These are phyloP conservation scores for Oxytropis ochrocephala DNA, from an alignment of 306 rosid genomes.

Conservation along the genomic window DNA sequence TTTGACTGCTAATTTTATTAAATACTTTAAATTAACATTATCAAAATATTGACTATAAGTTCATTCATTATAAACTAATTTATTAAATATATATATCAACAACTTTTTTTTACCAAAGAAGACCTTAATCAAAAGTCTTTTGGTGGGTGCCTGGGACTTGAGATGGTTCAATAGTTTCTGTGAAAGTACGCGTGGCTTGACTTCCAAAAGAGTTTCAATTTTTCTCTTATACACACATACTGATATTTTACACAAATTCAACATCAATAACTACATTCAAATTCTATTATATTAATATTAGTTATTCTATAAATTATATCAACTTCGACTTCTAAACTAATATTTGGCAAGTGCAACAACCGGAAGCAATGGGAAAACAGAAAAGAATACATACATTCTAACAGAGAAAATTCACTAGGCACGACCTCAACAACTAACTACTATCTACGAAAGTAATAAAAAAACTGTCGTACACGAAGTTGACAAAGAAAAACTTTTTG, in stretches of 20 bases:
- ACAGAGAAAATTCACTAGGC: background rate
- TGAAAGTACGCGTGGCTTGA: background rate
- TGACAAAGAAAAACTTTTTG: background rate
- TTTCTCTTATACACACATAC: background rate
- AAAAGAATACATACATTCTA: background rate
- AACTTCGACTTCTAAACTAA: background rate
- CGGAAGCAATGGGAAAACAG: background rate
- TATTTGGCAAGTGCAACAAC: constrained; percentile 11
- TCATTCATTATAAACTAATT: too few relatives aligned
- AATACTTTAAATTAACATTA: too few relatives aligned
- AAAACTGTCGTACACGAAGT: background rate
- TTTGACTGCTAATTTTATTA: too few relatives aligned
- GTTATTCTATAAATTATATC: background rate
- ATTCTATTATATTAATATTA: background rate
- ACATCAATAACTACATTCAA: background rate
- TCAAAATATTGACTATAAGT: too few relatives aligned
- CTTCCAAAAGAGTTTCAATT: background rate
- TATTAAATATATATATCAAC: too few relatives aligned
- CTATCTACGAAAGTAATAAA: background rate
- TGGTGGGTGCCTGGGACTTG: too few relatives aligned
- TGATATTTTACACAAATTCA: background rate
- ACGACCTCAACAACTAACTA: constrained; percentile 9
- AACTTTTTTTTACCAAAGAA: too few relatives aligned
- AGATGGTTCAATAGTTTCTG: too few relatives aligned
- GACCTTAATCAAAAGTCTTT: too few relatives aligned